Evolutionary conservation across 768 basidiomycete genomes (phyloP), one percentile per base, ranked within the genome.

Genomic region (Aureoboletus auriporus): DNA sequence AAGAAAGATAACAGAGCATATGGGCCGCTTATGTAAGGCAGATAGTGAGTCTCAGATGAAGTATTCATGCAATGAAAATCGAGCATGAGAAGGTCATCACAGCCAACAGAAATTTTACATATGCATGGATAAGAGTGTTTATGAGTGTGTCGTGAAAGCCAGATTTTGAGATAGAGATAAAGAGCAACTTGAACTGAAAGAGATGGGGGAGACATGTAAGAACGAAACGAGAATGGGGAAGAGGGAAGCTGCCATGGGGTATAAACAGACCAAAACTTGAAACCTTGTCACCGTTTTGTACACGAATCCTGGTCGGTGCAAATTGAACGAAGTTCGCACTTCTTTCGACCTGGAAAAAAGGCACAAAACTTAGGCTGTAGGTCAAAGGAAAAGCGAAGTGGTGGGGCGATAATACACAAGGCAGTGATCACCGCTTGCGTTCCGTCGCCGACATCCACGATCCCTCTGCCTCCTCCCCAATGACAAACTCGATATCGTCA

Each of bases 401-500:
- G 5, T 10, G 34, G n/a, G 12, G 7, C 16, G 29, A 39, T n/a
- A n/a, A n/a, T n/a, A n/a, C n/a, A n/a, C 16, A 30, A 20, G 36
- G 29, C 2, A 6, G 40, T 8, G 43, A 30, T 60, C 51, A 57
- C 35, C 50, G 52, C 47, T 54, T 63, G 53, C 67, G 67, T 51
- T 70, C 63, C 39, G 65, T 61, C 30, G 58, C 61, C 39, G 67
- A 59, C 54, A 66, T 68, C 69, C 69, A 71, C 3, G 62, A 58
- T 31, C 55, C 67, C 43, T 69, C 70, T n/a, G 68, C 68, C 49
- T 74, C 74, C 50, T 72, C 63, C 36, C 77, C 78, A 62, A 86
- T 76, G 34, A 86, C 84, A 54, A 86, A 83, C n/a, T 78, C 83
- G n/a, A 86, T 76, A 35, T 86, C 83, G 29, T 85, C 84, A n/a